Percentiles rank a stretch among this genome's conserved stretches.
Conservation (phyloP, 2,329 filamentous ascomycete genomes). For the Coleophoma crateriformis region DNA sequence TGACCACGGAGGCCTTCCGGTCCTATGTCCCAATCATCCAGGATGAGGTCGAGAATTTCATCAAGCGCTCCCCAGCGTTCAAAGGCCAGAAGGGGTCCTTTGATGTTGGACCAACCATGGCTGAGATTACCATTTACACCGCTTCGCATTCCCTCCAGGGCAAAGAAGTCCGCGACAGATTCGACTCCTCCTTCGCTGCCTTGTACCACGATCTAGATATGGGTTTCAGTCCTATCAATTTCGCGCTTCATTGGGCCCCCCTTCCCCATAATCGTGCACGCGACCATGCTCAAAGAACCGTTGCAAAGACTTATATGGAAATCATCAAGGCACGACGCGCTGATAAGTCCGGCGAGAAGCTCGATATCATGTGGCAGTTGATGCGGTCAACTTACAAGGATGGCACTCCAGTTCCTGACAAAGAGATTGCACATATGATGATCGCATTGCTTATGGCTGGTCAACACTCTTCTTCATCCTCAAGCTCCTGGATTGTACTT, state of each 20-base stretch:
- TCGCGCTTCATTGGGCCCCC: slow-evolving; percentile 82
- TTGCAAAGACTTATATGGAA: slow-evolving; percentile 77
- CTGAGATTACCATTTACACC: slow-evolving; percentile 85
- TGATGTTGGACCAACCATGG: slow-evolving; percentile 71
- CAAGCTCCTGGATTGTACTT: slow-evolving; percentile 78
- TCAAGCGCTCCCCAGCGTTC: slow-evolving; percentile 62
- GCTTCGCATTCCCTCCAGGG: slow-evolving; percentile 83
- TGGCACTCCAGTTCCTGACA: slow-evolving; percentile 70
- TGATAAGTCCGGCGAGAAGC: slow-evolving; percentile 44
- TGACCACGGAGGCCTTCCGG: slow-evolving; percentile 69
- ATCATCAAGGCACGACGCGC: slow-evolving; percentile 66
- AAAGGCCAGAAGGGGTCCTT: slow-evolving; percentile 63
- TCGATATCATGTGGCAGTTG: slow-evolving; percentile 84
- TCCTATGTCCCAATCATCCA: slow-evolving; percentile 75
- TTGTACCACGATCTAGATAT: slow-evolving; percentile 87
- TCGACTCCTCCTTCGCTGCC: slow-evolving; percentile 74
- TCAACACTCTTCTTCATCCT: slow-evolving; percentile 83
- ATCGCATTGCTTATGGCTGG: slow-evolving; percentile 90
- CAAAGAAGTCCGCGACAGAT: slow-evolving; percentile 72
- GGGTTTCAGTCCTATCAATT: slow-evolving; percentile 86
- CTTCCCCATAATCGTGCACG: slow-evolving; percentile 83
- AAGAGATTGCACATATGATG: slow-evolving; percentile 89
- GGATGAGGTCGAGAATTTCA: slow-evolving; percentile 66
- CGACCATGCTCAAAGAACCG: slow-evolving; percentile 72
- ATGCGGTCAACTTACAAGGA: slow-evolving; percentile 86